These are phyloP conservation scores for Solanum corneliomulleri DNA, from an alignment of 257 asterid species.

Conservation along the genomic window DNA sequence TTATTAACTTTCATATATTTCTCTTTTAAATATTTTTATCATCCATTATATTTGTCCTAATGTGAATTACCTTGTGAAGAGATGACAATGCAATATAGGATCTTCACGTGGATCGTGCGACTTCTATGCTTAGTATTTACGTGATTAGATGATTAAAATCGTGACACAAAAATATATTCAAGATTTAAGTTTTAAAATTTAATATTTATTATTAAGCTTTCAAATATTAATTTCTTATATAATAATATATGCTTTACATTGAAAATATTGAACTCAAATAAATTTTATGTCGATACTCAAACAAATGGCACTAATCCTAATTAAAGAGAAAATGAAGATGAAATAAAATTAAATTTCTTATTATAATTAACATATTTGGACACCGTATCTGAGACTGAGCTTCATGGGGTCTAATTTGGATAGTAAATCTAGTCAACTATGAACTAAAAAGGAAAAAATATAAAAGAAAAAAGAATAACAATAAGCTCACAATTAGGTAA, in stretches of 20 bases:
- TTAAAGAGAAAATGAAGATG: not conserved
- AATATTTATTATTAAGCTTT: not conserved
- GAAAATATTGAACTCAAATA: not conserved
- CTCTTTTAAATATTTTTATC: no score
- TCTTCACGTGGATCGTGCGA: not conserved
- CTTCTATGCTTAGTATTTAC: not conserved
- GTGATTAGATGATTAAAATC: not conserved
- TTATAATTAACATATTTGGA: not conserved
- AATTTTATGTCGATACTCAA: not conserved
- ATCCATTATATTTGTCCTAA: not conserved
- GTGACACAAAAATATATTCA: not conserved
- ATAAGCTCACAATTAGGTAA: not conserved
- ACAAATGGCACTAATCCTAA: not conserved
- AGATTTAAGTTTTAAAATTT: not conserved
- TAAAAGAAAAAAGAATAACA: not conserved
- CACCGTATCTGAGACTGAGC: not conserved
- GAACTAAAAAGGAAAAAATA: not conserved
- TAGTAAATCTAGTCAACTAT: not conserved
- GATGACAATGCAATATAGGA: no score
- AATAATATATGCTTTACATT: not conserved
- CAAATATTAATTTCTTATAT: not conserved
- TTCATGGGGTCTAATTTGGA: not conserved
- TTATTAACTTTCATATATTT: no score
- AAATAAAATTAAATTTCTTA: not conserved
- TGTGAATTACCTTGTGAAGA: not conserved